A percentile compares a stretch with the other conserved stretches of the same genome.
Evolutionary conservation across 177 flowering plant genomes (phyloP).

Genomic region (Tripterygium wilfordii): DNA sequence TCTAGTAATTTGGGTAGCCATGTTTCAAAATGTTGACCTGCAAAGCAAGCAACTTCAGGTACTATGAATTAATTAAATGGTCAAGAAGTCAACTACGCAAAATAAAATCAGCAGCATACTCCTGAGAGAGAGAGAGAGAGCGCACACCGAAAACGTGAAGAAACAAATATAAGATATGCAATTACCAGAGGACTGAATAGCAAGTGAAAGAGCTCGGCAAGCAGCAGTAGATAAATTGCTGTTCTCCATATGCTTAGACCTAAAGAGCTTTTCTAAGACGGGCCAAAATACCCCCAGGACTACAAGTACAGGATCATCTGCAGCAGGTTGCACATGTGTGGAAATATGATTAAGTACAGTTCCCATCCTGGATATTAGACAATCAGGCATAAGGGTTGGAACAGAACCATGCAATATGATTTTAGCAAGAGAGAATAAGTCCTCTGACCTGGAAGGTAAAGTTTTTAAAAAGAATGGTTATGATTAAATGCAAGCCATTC

Average conservation of each 20-base stretch:
- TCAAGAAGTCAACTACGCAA: no score
- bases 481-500: no score
- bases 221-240: conserved; percentile 71
- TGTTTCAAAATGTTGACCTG: conserved; percentile 74
- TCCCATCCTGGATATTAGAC: conserved; percentile 64
- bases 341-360: conserved; percentile 74
- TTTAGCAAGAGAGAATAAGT: no score
- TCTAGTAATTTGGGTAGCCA: conserved; percentile 72
- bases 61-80: background rate
- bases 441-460: no score
- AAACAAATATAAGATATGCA: background rate
- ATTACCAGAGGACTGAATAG: conserved; percentile 81
- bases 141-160: no score
- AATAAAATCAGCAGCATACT: no score
- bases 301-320: conserved; percentile 55
- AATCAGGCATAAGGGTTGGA: background rate
- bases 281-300: conserved; percentile 83
- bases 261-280: conserved; percentile 66
- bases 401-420: background rate
- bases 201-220: conserved; percentile 89
- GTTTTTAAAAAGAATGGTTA: no score
- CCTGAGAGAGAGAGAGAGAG: background rate
- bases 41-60: conserved; percentile 18
- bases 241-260: conserved; percentile 74
- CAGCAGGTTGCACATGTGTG: conserved; percentile 24